Conservation (phyloP, 2,329 filamentous ascomycete species). For the Chaetomium sp. region DNA sequence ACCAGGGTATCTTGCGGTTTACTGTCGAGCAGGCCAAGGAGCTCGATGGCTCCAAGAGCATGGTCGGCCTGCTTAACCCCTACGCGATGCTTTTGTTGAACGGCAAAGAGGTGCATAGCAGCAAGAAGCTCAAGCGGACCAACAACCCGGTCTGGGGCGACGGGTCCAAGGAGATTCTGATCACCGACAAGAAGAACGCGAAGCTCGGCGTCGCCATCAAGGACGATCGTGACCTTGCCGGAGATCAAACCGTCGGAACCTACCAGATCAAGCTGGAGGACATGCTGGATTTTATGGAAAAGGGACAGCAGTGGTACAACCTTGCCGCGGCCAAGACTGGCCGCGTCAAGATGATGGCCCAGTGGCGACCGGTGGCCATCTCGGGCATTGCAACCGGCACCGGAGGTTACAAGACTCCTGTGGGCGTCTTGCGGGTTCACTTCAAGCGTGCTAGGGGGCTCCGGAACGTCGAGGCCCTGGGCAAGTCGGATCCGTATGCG, state of each 20-base stretch:
- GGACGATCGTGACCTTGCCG: slow-evolving; percentile 83
- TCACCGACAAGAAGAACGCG: slow-evolving; percentile 88
- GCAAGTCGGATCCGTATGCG: slow-evolving; percentile 95
- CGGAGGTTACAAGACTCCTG: slow-evolving; percentile 87
- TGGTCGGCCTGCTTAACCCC: slow-evolving; percentile 88
- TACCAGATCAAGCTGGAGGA: slow-evolving; percentile 97
- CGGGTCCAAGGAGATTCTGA: slow-evolving; percentile 88
- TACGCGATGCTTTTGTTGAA: slow-evolving; percentile 89
- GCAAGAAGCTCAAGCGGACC: slow-evolving; percentile 91
- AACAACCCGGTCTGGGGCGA: slow-evolving; percentile 98
- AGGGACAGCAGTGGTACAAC: slow-evolving; percentile 96
- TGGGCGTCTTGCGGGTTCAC: slow-evolving; percentile 93
- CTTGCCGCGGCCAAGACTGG: slow-evolving; percentile 79
- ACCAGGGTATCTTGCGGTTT: slow-evolving; percentile 91
- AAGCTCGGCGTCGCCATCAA: slow-evolving; percentile 92
- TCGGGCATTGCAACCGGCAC: slow-evolving; percentile 75
- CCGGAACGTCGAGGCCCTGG: slow-evolving; percentile 90
- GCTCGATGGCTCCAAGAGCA: slow-evolving; percentile 85
- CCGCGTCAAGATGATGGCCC: slow-evolving; percentile 83
- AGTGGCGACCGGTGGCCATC: slow-evolving; percentile 94
- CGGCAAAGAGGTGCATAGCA: slow-evolving; percentile 84
- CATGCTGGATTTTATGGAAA: slow-evolving; percentile 84
- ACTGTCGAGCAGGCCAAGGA: slow-evolving; percentile 96
- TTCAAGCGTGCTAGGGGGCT: slow-evolving; percentile 81
- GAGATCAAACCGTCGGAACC: slow-evolving; percentile 82